Evolutionary conservation across 495 filamentous ascomycete genomes (phyloP), one percentile per base, ranked within the genome.

Genomic region (Articulospora tetracladia): DNA sequence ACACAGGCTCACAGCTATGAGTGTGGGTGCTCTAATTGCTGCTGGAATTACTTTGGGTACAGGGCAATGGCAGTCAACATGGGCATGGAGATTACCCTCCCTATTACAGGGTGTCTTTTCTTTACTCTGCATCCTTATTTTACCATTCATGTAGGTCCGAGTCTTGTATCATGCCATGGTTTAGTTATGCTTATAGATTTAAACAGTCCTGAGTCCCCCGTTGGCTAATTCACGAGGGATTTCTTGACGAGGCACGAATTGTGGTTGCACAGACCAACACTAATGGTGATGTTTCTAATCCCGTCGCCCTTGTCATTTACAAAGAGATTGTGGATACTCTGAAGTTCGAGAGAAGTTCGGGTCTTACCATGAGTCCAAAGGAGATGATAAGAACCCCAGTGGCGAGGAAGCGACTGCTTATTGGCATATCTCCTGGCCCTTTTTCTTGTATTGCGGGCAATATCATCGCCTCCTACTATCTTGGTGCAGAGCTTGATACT

Each of bases 211-310:
- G 82, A 84, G 72, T 83, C 80, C 1, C 83, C 11, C 79, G 83
- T 61, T 86, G 82, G 82, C 74, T 85, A 17, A 78, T 86, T 28
- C 76, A 78, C 48, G 69, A 77, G 51, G 75, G 74, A 12, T 70
- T 71, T 4, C 39, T 75, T 20, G 78, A 79, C n/a, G 69, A 81
- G 22, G 82, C 81, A 13, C 69, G 79, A 34, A 47, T 53, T 20
- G 46, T 26, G 1, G 73, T 83, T 4, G 79, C 78, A 3, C 76
- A 80, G 55, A 73, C 76, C 7, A 79, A 81, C 57, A 62, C 77
- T 4, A 69, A 79, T 56, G 75, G 79, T 3, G 64, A 77, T 53
- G 24, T 70, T 0, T 56, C 62, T 6, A 63, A 77, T 46, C 77
- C 76, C 2, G 69, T 80, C 12, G 71, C 74, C 2, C 46, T 80